Evolutionary conservation across 2,329 filamentous ascomycete genomes (phyloP).

Genomic region (Pseudogymnoascus sp.): DNA sequence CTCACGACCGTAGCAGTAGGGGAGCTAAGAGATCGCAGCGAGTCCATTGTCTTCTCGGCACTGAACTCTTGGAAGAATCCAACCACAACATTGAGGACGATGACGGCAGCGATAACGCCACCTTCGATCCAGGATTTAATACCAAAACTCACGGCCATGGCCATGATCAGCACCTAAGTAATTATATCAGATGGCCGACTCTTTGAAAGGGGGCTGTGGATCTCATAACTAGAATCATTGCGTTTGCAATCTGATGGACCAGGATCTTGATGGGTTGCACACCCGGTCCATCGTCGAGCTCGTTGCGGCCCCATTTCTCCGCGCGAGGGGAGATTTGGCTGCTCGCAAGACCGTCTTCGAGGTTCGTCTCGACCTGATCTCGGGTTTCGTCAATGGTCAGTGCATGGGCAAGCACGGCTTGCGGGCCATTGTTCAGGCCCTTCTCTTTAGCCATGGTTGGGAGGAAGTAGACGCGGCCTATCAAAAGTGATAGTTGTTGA

Average conservation of each 20-base stretch:
- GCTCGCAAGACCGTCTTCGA: conserved; percentile 49
- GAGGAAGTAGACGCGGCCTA: not conserved
- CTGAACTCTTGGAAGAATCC: conserved; percentile 48
- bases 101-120: conserved; percentile 51
- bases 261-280: conserved; percentile 58
- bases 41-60: conserved; percentile 48
- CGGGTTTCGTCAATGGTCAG: conserved; percentile 47
- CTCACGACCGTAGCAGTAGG: conserved; percentile 45
- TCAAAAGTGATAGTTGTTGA: not conserved
- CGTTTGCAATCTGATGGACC: conserved; percentile 59
- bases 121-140: conserved; percentile 55
- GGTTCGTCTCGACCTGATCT: conserved; percentile 47
- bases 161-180: conserved; percentile 43
- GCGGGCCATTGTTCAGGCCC: not conserved
- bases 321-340: conserved; percentile 48
- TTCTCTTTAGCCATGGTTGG: not conserved
- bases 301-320: conserved; percentile 52
- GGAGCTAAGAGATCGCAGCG: conserved; percentile 41
- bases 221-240: conserved; percentile 53
- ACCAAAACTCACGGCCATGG: conserved; percentile 50
- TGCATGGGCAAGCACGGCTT: conserved; percentile 40
- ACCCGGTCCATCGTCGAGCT: conserved; percentile 52
- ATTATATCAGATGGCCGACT: conserved; percentile 20
- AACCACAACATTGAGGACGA: conserved; percentile 50
- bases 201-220: not conserved